Base-by-base conservation (phyloP, 257 asterid species). In the Salvia splendens region DNA sequence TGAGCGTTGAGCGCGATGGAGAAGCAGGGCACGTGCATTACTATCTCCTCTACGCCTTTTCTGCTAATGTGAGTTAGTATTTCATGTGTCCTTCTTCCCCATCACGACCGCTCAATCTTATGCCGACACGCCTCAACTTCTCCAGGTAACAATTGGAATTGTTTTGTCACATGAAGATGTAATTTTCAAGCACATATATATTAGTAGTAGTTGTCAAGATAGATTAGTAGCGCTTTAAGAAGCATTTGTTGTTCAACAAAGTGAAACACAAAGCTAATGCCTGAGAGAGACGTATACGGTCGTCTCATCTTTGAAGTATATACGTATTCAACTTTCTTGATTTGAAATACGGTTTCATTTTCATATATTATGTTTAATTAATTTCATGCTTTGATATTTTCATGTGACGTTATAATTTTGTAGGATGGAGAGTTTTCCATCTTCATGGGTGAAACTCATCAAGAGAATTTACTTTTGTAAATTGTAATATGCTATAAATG, bases 11-110 rank as follows among this genome's bases (percentile, higher is more conserved):
- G 77, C 96, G 80, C 74, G 97, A 91, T 91, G 97, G 97, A 91
- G 97, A 91, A 91, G 97, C 97, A 91, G 97, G 97, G 97, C 95
- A 91, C 96, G 96, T 91, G 97, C 95, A 83, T 81, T 81, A 81
- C 85, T 83, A 79, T 78, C 94, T 82, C 84, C 42, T 73, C n/a
- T 8, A 28, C 8, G 28, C 3, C 10, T 40, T 1, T 8, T 8
- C 20, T 12, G 8, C 20, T 10, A 15, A n/a, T 11, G 9, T 2
- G 28, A 69, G 84, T 80, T 78, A 43, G 80, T 82, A 63, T 64
- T 79, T 79, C 87, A 82, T 82, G 87, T 82, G 87, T 73, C 75
- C 84, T 71, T 64, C 78, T 82, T 79, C 76, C 75, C 83, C 87
- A 82, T 77, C 87, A 61, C 64, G 87, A 61, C 77, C 77, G 69